These are phyloP conservation scores for Oidiodendron maius DNA, from an alignment of 495 filamentous ascomycete species.

Conservation along the genomic window DNA sequence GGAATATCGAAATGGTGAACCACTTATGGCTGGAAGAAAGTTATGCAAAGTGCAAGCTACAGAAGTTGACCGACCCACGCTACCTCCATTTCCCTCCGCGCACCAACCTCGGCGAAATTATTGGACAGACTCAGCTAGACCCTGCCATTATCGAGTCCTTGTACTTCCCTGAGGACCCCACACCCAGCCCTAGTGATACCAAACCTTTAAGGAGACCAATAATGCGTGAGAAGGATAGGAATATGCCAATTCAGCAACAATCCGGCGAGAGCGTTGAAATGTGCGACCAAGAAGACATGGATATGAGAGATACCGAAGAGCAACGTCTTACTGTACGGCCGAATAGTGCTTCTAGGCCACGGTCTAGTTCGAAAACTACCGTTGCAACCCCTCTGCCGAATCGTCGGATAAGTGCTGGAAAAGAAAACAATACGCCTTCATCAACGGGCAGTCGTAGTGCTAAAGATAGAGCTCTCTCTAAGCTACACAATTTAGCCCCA, in stretches of 20 bases:
- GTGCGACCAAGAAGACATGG: constrained; percentile 7
- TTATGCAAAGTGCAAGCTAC: constrained; percentile 78
- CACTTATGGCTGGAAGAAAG: constrained; percentile 98
- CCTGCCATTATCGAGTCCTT: constrained; percentile 43
- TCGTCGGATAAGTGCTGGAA: constrained; percentile 37
- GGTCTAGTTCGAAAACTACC: not conserved
- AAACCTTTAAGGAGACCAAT: constrained; percentile 9
- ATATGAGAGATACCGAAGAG: not conserved
- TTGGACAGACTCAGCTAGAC: constrained; percentile 72
- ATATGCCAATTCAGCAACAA: constrained; percentile 7
- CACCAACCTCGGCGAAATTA: constrained; percentile 89
- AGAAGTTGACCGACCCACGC: constrained; percentile 56
- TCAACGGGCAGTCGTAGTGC: constrained; percentile 76
- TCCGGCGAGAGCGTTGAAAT: constrained; percentile 7
- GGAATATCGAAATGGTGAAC: constrained; percentile 85
- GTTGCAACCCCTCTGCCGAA: constrained; percentile 13
- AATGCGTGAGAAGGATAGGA: constrained; percentile 23
- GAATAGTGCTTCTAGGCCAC: not conserved
- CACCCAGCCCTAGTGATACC: constrained; percentile 17
- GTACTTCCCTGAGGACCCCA: constrained; percentile 40
- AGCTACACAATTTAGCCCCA: constrained; percentile 66
- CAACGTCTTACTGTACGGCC: not conserved
- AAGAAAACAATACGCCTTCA: constrained; percentile 83
- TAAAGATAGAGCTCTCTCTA: constrained; percentile 73
- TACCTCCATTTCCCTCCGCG: constrained; percentile 79